A percentile compares a stretch with the other conserved stretches of the same genome.
Conservation (phyloP, 2,329 filamentous ascomycete genomes). For the Helotiales sp. region DNA sequence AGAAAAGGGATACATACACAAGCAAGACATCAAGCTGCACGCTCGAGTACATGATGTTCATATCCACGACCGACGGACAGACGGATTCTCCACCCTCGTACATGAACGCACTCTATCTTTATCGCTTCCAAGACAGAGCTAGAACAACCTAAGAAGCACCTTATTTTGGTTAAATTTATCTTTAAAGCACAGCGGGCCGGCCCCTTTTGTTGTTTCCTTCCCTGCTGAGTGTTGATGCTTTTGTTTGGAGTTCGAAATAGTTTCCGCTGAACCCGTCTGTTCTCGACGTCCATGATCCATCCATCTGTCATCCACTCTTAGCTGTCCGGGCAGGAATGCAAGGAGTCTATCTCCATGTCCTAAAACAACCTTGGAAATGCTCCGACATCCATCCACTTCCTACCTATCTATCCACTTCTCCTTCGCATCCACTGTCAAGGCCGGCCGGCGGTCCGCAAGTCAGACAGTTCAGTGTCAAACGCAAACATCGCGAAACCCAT, state of each 20-base stretch:
- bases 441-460: neutral
- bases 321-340: too few relatives aligned
- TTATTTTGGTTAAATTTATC: constrained; percentile 2
- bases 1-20: too few relatives aligned
- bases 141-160: constrained; percentile 13
- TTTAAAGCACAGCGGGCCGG: neutral
- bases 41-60: neutral
- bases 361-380: constrained; percentile 2
- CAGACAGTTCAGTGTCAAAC: neutral
- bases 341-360: neutral
- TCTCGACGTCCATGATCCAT: neutral
- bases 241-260: neutral
- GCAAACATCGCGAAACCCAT: neutral
- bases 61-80: too few relatives aligned
- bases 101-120: constrained; percentile 2
- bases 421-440: neutral
- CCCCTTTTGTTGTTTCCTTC: neutral
- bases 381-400: too few relatives aligned
- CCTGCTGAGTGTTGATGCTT: neutral
- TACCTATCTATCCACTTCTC: too few relatives aligned
- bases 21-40: neutral
- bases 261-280: constrained; percentile 4
- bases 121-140: constrained; percentile 8
- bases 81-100: constrained; percentile 7
- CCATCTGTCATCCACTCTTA: neutral